Base-by-base conservation (phyloP, 2,329 filamentous ascomycete species). In the Colletotrichum euphorbiae region DNA sequence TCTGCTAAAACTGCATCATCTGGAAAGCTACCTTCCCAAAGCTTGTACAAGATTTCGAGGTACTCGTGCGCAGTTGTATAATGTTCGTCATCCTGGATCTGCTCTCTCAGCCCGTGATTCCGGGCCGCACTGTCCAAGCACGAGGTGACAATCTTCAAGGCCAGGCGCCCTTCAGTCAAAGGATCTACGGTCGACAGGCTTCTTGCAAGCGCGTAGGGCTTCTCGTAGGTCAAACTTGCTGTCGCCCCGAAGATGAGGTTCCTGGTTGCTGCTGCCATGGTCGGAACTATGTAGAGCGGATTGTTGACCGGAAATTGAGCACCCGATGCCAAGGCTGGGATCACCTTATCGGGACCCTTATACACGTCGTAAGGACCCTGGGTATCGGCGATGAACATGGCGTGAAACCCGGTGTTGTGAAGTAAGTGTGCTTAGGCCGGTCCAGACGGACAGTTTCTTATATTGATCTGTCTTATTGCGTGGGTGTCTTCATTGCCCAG, bases 271-370 rank as follows among this genome's bases (percentile, higher is more conserved):
- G 89, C 89, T 1, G 90, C 89, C 89, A 92, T 90, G 2, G 89
- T 89, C 2, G 89, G 83, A 0, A 92, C 81, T 2, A 89, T 83
- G 3, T 84, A 82, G 2, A 92, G 74, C 0, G 90, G 90, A 74
- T 92, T 90, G 68, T 90, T 91, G n/a, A 91, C 87, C 0, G 90
- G 90, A 84, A 88, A 92, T 76, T 92, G 90, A 0, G 89, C 88
- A 1, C 88, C 90, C 0, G 88, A 87, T 1, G 83, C 75, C 55
- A 91, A 84, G 0, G 89, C 87, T 0, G 89, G 85, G 3, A 85
- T 83, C 4, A 81, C 77, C 0, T 76, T 77, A 9, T 69, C 69
- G 11, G n/a, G n/a, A n/a, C 88, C 85, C 67, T 88, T 87, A 77
- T 91, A 92, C 4, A 92, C 89, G 79, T 93, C 90, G 73, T 92